A percentile compares a stretch with the other conserved stretches of the same genome.
These are phyloP conservation scores for Cladosporium colombiae DNA, from an alignment of 2,329 filamentous ascomycete genomes.

Conservation along the genomic window DNA sequence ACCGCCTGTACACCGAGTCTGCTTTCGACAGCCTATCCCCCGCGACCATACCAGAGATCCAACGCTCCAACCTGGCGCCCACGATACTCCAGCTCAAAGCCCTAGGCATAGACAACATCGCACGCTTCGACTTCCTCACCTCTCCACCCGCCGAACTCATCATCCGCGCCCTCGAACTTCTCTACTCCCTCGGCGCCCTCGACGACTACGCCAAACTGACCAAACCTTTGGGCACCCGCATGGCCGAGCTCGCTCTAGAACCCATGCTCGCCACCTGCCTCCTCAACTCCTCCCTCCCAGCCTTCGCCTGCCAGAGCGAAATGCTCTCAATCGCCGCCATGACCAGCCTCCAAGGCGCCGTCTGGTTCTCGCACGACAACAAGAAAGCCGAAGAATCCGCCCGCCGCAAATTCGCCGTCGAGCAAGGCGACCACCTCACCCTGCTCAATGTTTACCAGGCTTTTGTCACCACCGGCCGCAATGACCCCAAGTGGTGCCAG, in stretches of 20 bases:
- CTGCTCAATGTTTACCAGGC: constrained; percentile 91
- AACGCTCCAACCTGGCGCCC: constrained; percentile 85
- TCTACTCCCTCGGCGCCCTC: constrained; percentile 82
- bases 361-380: constrained; percentile 80
- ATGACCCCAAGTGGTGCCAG: constrained; percentile 82
- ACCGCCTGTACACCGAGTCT: constrained; percentile 82
- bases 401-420: constrained; percentile 79
- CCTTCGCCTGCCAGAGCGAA: constrained; percentile 78
- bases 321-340: constrained; percentile 92
- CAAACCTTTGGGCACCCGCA: constrained; percentile 78
- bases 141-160: constrained; percentile 83
- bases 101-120: constrained; percentile 90
- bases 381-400: constrained; percentile 73
- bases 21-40: constrained; percentile 67
- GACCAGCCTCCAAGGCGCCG: constrained; percentile 78
- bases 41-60: constrained; percentile 83
- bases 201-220: constrained; percentile 91
- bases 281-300: constrained; percentile 64
- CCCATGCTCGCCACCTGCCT: constrained; percentile 95
- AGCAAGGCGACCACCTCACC: constrained; percentile 92
- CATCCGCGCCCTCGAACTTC: constrained; percentile 79
- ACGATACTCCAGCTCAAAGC: constrained; percentile 91
- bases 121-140: constrained; percentile 85
- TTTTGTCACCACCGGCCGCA: constrained; percentile 79
- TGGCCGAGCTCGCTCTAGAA: constrained; percentile 91